Percentiles rank a stretch among this genome's conserved stretches.
Conservation (phyloP, 2,329 filamentous ascomycete genomes). For the Beauveria asiatica region DNA sequence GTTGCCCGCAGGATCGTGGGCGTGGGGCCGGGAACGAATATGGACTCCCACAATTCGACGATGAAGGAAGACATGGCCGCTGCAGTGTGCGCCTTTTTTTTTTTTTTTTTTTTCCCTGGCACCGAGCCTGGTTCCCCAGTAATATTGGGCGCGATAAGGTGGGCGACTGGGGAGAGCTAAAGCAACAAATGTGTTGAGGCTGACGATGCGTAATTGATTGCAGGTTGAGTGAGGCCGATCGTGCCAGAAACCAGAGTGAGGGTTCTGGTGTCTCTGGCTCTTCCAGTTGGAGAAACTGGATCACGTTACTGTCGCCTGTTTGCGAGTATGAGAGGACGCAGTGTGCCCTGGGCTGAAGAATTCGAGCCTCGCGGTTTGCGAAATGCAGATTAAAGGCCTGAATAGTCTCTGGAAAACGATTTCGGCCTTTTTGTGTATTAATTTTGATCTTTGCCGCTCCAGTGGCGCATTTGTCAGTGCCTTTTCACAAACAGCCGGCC, state of each 20-base stretch:
- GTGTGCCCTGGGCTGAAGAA: background rate
- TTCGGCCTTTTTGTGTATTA: background rate
- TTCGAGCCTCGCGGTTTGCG: background rate
- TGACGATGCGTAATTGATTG: background rate
- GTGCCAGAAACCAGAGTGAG: background rate
- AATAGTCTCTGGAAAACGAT: too few relatives aligned
- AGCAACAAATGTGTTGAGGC: background rate
- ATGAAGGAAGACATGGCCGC: conserved; percentile 52
- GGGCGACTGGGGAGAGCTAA: background rate
- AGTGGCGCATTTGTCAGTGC: background rate
- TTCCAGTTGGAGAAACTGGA: background rate
- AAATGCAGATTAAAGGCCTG: background rate
- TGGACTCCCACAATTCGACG: conserved; percentile 75
- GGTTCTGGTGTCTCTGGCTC: background rate
- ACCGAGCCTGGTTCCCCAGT: background rate
- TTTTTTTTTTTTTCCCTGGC: background rate
- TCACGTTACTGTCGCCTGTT: conserved; percentile 3
- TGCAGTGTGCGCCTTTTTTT: background rate
- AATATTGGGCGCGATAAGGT: background rate
- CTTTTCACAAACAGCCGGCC: background rate
- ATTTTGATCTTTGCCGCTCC: background rate
- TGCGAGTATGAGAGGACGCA: background rate
- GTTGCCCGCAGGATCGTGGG: conserved; percentile 82
- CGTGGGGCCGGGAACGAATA: conserved; percentile 89
- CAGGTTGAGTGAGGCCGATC: background rate